phyloP scores from a whole-genome alignment of 805 yeast species.

The Candida nonsorbophila region DNA sequence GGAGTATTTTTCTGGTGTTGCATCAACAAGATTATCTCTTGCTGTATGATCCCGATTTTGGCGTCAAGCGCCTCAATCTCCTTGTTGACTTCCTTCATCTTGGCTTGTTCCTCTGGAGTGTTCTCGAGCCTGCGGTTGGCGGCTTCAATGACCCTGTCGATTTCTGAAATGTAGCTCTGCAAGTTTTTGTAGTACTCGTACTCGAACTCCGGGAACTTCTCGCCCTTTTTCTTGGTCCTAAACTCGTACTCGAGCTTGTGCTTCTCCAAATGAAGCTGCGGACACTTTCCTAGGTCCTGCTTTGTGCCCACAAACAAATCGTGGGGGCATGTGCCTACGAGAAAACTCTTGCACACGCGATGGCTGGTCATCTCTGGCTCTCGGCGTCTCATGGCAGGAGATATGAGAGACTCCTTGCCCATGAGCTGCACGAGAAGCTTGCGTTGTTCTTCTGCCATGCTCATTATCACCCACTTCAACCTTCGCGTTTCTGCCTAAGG shows the following conservation, averaged over 20 bases:
- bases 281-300: conserved; percentile 77
- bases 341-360: conserved; percentile 69
- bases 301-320: conserved; percentile 80
- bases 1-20: conserved; percentile 45
- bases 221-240: conserved; percentile 32
- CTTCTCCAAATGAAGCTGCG: conserved; percentile 67
- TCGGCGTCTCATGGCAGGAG: conserved; percentile 25
- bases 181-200: conserved; percentile 45
- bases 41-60: conserved; percentile 58
- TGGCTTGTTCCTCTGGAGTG: conserved; percentile 68
- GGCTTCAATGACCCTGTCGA: conserved; percentile 56
- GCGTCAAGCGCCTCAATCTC: conserved; percentile 60
- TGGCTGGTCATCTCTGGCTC: conserved; percentile 38
- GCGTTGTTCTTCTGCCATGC: conserved; percentile 68
- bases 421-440: conserved; percentile 72
- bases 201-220: conserved; percentile 47
- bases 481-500: background rate
- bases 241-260: conserved; percentile 66
- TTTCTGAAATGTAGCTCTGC: conserved; percentile 56
- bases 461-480: background rate
- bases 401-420: conserved; percentile 54
- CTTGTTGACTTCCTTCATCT: conserved; percentile 47
- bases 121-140: conserved; percentile 65
- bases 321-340: conserved; percentile 85
- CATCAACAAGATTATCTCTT: conserved; percentile 56